Conservation (phyloP, 2,329 filamentous ascomycete genomes). For the Monilinia aucupariae region DNA sequence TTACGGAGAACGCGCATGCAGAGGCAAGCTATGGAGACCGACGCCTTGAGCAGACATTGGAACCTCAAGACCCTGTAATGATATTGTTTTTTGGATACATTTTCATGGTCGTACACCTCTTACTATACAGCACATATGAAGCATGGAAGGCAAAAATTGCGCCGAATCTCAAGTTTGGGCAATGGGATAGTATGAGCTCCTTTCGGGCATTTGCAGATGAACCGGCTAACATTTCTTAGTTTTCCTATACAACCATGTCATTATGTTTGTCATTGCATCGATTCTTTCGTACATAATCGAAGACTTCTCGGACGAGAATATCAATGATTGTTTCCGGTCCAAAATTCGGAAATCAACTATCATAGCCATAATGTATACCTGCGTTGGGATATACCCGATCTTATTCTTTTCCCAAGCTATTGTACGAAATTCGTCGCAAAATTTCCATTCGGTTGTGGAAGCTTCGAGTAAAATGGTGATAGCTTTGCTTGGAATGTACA, state of each 20-base stretch:
- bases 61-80: slow-evolving; percentile 16
- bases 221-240: slow-evolving; percentile 1
- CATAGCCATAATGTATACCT: slow-evolving; percentile 9
- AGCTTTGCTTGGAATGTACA: slow-evolving; percentile 8
- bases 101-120: slow-evolving; percentile 7
- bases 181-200: slow-evolving; percentile 13
- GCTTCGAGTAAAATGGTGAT: slow-evolving; percentile 5
- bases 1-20: slow-evolving; percentile 14
- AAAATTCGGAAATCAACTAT: not conserved
- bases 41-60: slow-evolving; percentile 15
- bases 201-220: not conserved
- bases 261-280: slow-evolving; percentile 4
- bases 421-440: not conserved
- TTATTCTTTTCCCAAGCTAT: slow-evolving; percentile 2
- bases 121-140: slow-evolving; percentile 14
- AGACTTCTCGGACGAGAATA: slow-evolving; percentile 14
- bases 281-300: slow-evolving; percentile 7
- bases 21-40: slow-evolving; percentile 13
- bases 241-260: slow-evolving; percentile 11
- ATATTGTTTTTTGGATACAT: slow-evolving; percentile 18
- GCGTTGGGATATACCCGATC: slow-evolving; percentile 4
- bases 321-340: slow-evolving; percentile 14
- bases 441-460: slow-evolving; percentile 1
- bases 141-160: slow-evolving; percentile 14
- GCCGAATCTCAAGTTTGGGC: slow-evolving; percentile 10